Percentiles rank a stretch among this genome's conserved stretches.
These are phyloP conservation scores for Ajuga chamaepitys DNA, from an alignment of 257 asterid genomes.

Conservation along the genomic window DNA sequence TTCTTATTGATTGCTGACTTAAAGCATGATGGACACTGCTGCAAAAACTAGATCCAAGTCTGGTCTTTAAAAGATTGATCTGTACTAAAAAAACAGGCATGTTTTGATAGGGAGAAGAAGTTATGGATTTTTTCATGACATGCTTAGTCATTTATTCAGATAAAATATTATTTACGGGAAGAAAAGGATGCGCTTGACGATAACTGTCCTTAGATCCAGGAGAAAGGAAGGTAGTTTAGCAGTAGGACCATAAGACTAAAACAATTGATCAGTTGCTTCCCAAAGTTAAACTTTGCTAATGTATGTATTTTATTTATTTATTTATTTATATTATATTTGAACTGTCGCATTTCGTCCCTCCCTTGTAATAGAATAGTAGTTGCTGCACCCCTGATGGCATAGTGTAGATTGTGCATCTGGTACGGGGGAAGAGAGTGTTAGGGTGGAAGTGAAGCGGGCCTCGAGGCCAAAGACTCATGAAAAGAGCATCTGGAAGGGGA, in stretches of 20 bases:
- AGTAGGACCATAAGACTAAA: background rate
- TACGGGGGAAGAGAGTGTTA: background rate
- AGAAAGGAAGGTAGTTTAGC: background rate
- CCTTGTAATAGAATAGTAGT: background rate
- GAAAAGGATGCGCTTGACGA: background rate
- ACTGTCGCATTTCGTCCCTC: background rate
- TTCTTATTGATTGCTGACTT: conserved; percentile 1
- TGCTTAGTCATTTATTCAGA: background rate
- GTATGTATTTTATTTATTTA: background rate
- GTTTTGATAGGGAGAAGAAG: background rate
- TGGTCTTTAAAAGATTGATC: background rate
- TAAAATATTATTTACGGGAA: background rate
- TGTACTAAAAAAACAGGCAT: background rate
- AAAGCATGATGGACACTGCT: background rate
- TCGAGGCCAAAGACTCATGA: background rate
- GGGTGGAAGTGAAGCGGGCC: background rate
- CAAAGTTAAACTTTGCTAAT: background rate
- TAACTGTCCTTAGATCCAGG: background rate
- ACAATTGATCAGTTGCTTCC: background rate
- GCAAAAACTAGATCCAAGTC: background rate
- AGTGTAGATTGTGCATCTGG: background rate
- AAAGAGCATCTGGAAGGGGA: background rate
- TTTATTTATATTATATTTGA: background rate
- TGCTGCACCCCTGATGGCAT: background rate
- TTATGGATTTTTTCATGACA: background rate